Evolutionary conservation across 352 stramenopile species (phyloP).

Genomic region (Phytophthora ohioensis): DNA sequence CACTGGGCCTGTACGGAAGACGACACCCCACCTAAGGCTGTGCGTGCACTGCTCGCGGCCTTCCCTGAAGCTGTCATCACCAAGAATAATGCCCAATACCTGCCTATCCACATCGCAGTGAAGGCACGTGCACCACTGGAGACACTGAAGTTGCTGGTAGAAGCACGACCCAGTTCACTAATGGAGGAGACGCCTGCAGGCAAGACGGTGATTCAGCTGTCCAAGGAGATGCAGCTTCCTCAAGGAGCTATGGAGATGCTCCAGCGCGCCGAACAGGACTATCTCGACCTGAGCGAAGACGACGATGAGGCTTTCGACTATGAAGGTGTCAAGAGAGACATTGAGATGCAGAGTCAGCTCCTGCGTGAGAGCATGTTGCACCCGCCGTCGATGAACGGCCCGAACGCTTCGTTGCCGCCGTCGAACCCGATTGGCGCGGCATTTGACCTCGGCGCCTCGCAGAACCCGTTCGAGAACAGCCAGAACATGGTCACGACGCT

Average conservation of each 20-base stretch:
- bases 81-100: conserved; percentile 85
- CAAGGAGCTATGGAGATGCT: conserved; percentile 64
- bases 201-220: conserved; percentile 76
- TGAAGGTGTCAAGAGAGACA: conserved; percentile 78
- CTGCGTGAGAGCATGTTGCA: conserved; percentile 82
- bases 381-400: conserved; percentile 41
- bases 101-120: conserved; percentile 87
- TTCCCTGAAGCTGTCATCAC: conserved; percentile 83
- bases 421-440: conserved; percentile 38
- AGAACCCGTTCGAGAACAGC: conserved; percentile 46
- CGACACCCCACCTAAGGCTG: conserved; percentile 67
- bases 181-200: conserved; percentile 76
- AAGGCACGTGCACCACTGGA: conserved; percentile 59
- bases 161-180: conserved; percentile 72
- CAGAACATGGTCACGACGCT: conserved; percentile 54
- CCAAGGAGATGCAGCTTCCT: conserved; percentile 62
- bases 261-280: conserved; percentile 74
- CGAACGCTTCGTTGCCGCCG: conserved; percentile 40
- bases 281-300: conserved; percentile 68
- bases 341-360: conserved; percentile 78
- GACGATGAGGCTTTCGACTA: conserved; percentile 73
- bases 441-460: conserved; percentile 43
- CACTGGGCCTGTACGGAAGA: conserved; percentile 88
- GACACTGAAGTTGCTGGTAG: conserved; percentile 66
- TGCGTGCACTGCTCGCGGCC: conserved; percentile 69